A percentile compares a stretch with the other conserved stretches of the same genome.
Conservation (phyloP, 176 grass and related monocot species). For the Panicum miliaceum region DNA sequence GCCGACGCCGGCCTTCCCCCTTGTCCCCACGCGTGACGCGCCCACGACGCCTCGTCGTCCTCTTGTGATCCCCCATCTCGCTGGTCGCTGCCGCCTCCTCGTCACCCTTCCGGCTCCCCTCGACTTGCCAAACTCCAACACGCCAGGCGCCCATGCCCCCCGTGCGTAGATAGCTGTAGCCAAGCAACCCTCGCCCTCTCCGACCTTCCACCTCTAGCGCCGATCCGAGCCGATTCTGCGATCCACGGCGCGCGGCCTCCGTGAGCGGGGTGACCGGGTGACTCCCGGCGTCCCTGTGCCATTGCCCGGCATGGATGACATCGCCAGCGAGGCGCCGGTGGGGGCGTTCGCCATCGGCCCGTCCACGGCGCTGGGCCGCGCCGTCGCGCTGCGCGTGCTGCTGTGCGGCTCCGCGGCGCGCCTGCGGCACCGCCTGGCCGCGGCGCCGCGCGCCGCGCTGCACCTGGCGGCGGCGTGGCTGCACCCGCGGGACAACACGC, state of each 20-base stretch:
- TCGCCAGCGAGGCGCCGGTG: conserved; percentile 69
- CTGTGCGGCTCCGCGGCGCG: conserved; percentile 55
- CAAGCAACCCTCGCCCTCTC: not conserved
- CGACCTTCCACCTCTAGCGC: not conserved
- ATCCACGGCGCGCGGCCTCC: conserved; percentile 13
- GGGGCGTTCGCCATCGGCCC: conserved; percentile 80
- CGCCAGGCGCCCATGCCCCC: conserved; percentile 42
- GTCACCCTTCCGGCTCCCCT: not conserved
- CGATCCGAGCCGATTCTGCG: not conserved
- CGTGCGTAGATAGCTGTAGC: not conserved
- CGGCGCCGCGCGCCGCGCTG: conserved; percentile 34
- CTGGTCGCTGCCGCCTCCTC: not conserved
- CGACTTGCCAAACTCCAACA: conserved; percentile 30
- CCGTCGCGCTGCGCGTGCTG: conserved; percentile 80
- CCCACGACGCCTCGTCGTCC: conserved; percentile 33
- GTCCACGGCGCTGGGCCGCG: conserved; percentile 69
- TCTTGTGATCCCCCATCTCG: not conserved
- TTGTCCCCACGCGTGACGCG: conserved; percentile 35
- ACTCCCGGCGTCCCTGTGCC: not conserved
- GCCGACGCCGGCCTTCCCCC: not conserved
- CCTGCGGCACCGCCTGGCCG: conserved; percentile 55
- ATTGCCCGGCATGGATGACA: conserved; percentile 27
- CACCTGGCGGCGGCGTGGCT: conserved; percentile 55
- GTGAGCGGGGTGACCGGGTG: not conserved
- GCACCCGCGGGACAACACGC: conserved; percentile 73